Percentiles rank a stretch among this genome's conserved stretches.
These are phyloP conservation scores for Phanerochaete carnosa DNA, from an alignment of 768 basidiomycete species.

Conservation along the genomic window DNA sequence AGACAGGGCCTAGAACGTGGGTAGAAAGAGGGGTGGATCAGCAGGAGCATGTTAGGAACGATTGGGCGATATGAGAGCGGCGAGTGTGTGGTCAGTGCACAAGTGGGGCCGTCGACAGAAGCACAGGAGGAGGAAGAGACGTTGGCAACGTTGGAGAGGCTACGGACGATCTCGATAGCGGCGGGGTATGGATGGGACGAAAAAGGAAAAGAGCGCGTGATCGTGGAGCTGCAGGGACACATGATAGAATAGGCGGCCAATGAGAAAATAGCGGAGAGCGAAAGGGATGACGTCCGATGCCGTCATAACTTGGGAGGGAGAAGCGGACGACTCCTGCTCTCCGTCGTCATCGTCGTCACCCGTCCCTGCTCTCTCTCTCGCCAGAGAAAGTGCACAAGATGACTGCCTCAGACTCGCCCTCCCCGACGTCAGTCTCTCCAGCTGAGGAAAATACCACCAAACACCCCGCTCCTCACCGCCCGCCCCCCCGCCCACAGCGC, in stretches of 20 bases:
- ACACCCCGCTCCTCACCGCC: slow-evolving; percentile 17
- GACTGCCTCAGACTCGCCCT: neutral
- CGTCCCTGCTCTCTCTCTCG: neutral
- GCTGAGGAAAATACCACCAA: slow-evolving; percentile 6
- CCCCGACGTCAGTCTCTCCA: neutral
- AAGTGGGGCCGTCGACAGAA: too few relatives aligned
- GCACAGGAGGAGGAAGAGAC: neutral
- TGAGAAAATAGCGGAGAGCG: slow-evolving; percentile 4
- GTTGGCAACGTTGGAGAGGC: neutral
- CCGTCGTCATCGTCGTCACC: slow-evolving; percentile 3
- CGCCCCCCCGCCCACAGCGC: slow-evolving; percentile 16
- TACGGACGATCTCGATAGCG: neutral
- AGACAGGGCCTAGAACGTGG: neutral
- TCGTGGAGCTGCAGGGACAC: neutral
- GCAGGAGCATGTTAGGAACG: neutral
- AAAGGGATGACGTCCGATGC: slow-evolving; percentile 4
- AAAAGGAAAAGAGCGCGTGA: slow-evolving; percentile 1
- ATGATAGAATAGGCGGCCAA: too few relatives aligned
- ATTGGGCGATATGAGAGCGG: neutral
- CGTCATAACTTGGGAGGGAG: slow-evolving; percentile 3
- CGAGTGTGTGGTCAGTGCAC: neutral
- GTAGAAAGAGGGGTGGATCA: slow-evolving; percentile 2
- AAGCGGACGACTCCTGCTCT: neutral
- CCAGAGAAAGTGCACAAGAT: neutral
- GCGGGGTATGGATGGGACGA: neutral